Evolutionary conservation across 1,284 basidiomycete genomes (phyloP), one percentile per base, ranked within the genome.

Genomic region (Mycena citricolor): DNA sequence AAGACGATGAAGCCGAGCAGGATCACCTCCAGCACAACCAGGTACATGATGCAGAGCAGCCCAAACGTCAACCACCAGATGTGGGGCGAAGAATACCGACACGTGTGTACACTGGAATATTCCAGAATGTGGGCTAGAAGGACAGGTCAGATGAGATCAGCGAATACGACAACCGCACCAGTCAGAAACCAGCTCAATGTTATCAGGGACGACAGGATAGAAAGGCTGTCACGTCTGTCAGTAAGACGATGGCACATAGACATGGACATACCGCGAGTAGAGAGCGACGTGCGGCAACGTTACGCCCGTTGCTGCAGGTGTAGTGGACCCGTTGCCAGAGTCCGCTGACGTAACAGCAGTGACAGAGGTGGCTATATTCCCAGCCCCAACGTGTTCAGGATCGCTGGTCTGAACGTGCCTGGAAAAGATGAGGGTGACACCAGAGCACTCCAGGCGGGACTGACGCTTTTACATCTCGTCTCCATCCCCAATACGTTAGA

Each of bases 61-160:
- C 76, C 81, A 60, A 90, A 89, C 25, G 77, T 79, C 30, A 89
- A 73, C 84, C 85, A 90, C 87, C 87, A 90, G 24, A 90, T 65
- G 54, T 89, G 83, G 5, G 87, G 87, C 7, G 86, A 76, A 1
- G 81, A 70, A 47, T 71, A 63, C 16, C 86, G 81, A 50, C 87
- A 90, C 10, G 79, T 76, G 52, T 81, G 70, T 23, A 86, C 66
- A 8, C 85, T 83, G 11, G 83, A 84, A 56, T 88, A 90, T 48
- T 80, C 74, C 44, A 90, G 67, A 22, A 89, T 81, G 57, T 90
- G 84, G 7, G 86, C 83, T 49, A 16, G 17, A 16, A 20, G 5
- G 43, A 28, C 11, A 7, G 14, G 4, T 25, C 13, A 38, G 22
- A 38, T n/a, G 33, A 23, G 10, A 30, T 34, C 5, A 4, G 4